Evolutionary conservation across 2,329 filamentous ascomycete species (phyloP).

Genomic region (Fusarium robinianum): DNA sequence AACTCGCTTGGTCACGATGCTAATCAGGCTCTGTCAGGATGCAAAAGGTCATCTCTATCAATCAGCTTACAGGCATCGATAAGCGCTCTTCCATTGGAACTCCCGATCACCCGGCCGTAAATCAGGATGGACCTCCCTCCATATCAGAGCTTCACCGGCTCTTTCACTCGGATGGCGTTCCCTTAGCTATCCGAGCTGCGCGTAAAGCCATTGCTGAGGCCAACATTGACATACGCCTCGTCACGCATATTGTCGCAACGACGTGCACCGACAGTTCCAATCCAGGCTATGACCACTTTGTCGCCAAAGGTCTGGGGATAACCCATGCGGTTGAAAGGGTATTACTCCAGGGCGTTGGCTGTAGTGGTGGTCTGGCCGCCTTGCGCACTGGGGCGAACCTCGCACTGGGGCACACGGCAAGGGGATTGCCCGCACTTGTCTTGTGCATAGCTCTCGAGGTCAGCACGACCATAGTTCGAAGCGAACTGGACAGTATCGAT

Average conservation of each 20-base stretch:
- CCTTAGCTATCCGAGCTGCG: conserved; percentile 59
- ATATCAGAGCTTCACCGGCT: conserved; percentile 59
- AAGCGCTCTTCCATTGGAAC: conserved; percentile 64
- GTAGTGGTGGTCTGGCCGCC: conserved; percentile 65
- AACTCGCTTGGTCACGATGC: background rate
- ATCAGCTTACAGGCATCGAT: conserved; percentile 68
- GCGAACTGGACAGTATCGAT: conserved; percentile 67
- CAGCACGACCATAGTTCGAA: conserved; percentile 63
- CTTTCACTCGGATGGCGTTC: conserved; percentile 62
- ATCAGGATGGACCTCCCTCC: conserved; percentile 55
- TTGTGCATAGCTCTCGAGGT: conserved; percentile 69
- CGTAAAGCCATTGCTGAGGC: conserved; percentile 61
- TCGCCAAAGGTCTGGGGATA: conserved; percentile 62
- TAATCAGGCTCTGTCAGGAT: conserved; percentile 49
- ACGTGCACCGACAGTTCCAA: conserved; percentile 73
- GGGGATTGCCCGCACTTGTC: conserved; percentile 63
- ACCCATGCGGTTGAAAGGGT: conserved; percentile 65
- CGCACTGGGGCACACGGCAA: conserved; percentile 64
- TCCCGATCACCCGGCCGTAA: conserved; percentile 64
- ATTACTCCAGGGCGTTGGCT: conserved; percentile 68
- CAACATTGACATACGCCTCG: conserved; percentile 53
- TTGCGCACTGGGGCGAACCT: conserved; percentile 69
- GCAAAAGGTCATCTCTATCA: conserved; percentile 66
- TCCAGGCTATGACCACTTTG: conserved; percentile 69
- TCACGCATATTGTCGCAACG: conserved; percentile 70